Base-by-base conservation (phyloP, 1,139 yeast genomes). In the Debaryomyces fabryi region DNA sequence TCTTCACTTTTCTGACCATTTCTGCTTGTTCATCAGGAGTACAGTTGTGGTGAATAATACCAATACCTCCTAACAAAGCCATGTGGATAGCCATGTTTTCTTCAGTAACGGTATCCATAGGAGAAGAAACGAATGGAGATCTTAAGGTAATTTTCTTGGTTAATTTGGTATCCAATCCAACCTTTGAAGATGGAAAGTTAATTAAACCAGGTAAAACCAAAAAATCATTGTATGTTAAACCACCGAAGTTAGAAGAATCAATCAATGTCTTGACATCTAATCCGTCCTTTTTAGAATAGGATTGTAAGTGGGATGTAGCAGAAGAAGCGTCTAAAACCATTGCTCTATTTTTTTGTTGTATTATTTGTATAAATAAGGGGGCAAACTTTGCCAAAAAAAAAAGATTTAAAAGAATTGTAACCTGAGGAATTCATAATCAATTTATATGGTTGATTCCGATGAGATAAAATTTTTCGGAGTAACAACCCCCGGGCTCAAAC, bases 81-180 rank as follows among this genome's bases (percentile, higher is more conserved):
- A 93, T 92, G 75, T 91, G 86, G 62, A 95, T 93, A 58, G 99
- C 99, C 99, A 93, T 93, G 53, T 85, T 88, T 55, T 91, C 78
- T 78, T 93, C 99, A 51, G 99, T 95, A 55, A 93, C 99, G 47
- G 99, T 93, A 74, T 93, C 99, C 99, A 93, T 93, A 61, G 99
- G 99, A 63, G 97, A 90, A 33, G 98, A 92, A 55, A 93, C 93
- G 61, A 93, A 89, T 54, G 99, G 99, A 45, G 97, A 78, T 76
- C 88, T 91, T 72, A 93, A 80, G 49, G 95, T 75, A 76, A 93
- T 93, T 65, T 86, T 88, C 78, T 88, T 91, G 67, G 99, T 91
- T 71, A 93, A 79, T 70, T 81, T 87, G 57, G 96, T 81, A 62
- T 91, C 96, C 65, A 92, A 79, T 49, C 76, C 73, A 52, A 95